Conservation (phyloP, 371 early-diverging fungal species). For the Gilbertella persicaria region DNA sequence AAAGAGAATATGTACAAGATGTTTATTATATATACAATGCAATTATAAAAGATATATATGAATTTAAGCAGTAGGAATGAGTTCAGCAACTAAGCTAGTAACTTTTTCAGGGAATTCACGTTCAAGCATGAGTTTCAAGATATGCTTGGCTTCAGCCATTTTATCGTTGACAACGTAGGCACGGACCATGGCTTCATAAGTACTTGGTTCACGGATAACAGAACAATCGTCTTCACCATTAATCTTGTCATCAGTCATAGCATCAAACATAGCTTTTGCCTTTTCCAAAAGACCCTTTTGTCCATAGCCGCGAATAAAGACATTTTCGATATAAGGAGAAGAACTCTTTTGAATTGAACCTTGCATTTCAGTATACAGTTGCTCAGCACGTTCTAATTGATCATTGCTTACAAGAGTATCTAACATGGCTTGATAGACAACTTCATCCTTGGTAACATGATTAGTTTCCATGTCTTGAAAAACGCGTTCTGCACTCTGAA, state of each 20-base stretch:
- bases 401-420: constrained; percentile 57
- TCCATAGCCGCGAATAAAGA: constrained; percentile 65
- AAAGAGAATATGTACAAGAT: background rate
- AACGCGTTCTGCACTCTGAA: constrained; percentile 51
- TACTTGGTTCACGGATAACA: constrained; percentile 64
- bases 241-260: constrained; percentile 54
- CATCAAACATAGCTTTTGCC: constrained; percentile 53
- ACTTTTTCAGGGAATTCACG: constrained; percentile 56
- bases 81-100: constrained; percentile 39
- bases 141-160: constrained; percentile 42
- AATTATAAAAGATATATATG: background rate
- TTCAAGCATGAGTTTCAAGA: constrained; percentile 42
- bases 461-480: constrained; percentile 53
- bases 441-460: constrained; percentile 51
- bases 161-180: constrained; percentile 55
- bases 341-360: constrained; percentile 30
- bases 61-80: constrained; percentile 15
- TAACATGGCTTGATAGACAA: constrained; percentile 61
- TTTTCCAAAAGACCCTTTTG: constrained; percentile 41
- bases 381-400: constrained; percentile 45
- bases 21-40: background rate
- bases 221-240: constrained; percentile 6
- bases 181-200: constrained; percentile 64
- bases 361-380: constrained; percentile 38
- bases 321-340: constrained; percentile 65